Evolutionary conservation across 129 eudicot genomes (phyloP), one percentile per base, ranked within the genome.

Genomic region (Heracleum sosnowskyi): DNA sequence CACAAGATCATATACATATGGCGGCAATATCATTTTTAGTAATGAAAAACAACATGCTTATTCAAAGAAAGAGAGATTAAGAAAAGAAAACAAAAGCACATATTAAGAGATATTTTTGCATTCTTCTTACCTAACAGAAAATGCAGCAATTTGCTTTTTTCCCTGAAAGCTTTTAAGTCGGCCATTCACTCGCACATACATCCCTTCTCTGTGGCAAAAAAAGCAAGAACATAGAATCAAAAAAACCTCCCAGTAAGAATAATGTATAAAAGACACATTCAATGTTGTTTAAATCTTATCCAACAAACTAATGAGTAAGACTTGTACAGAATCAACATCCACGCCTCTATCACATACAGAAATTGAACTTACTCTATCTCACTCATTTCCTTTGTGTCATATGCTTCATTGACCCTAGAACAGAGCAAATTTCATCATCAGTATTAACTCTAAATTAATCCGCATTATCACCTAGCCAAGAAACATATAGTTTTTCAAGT

Each of bases 171-270:
- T 92, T 91, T 84, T 92, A 74, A 96, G 77, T 82, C 88, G 97
- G 31, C 99, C 99, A 77, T 90, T 90, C 69, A 92, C 95, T 45
- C 79, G 88, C 40, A 89, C 97, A 81, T 96, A 96, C 78, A 84
- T 89, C 83, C 97, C 97, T 79, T 96, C 83, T 69, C 99, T 96
- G 86, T 80, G 36, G 71, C 71, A 73, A 37, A 78, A 11, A 75
- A 33, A 36, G 45, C 49, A 63, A 66, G 40, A 73, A 11, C 1
- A 73, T 7, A 76, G 15, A 18, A 46, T 29, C 37, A 24, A 47
- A 81, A 79, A 39, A 51, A 39, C 24, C 9, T 28, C 35, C 11
- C 53, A 49, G 17, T 16, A 35, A 8, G 3, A 76, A 28, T 69
- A 35, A 55, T 33, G 39, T 8, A 69, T 64, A 0, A 66, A 4